Conservation (phyloP, 2,329 filamentous ascomycete species). For the Trichoderma arundinaceum region DNA sequence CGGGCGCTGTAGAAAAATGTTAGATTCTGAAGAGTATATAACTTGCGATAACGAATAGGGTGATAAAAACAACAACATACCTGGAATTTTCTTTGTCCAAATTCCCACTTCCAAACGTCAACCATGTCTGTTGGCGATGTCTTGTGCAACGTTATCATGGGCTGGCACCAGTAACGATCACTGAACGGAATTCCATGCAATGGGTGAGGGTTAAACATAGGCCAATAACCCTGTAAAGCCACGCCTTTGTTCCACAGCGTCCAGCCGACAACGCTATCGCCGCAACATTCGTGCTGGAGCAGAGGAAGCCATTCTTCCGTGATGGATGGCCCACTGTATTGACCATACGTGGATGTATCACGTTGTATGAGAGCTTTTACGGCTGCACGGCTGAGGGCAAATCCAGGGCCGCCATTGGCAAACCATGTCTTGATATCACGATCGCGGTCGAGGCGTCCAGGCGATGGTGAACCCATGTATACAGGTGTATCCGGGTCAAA, state of each 20-base stretch:
- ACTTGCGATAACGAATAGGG: not conserved
- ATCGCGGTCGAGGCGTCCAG: conserved; percentile 44
- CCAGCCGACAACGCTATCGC: conserved; percentile 58
- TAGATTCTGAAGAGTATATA: not conserved
- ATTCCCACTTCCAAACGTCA: conserved; percentile 55
- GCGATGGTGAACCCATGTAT: conserved; percentile 58
- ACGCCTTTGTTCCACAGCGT: conserved; percentile 53
- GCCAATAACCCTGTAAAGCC: conserved; percentile 54
- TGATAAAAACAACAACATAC: conserved; percentile 34
- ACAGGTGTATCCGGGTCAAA: conserved; percentile 51
- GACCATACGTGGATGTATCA: conserved; percentile 41
- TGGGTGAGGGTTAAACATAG: conserved; percentile 57
- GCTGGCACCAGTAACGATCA: conserved; percentile 57
- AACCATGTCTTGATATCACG: conserved; percentile 50
- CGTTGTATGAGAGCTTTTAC: conserved; percentile 49
- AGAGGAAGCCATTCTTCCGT: conserved; percentile 49
- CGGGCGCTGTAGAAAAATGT: conserved; percentile 39
- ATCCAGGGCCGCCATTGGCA: conserved; percentile 56
- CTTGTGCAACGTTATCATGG: conserved; percentile 57
- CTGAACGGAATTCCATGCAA: conserved; percentile 56
- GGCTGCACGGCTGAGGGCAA: conserved; percentile 53
- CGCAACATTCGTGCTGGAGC: conserved; percentile 56
- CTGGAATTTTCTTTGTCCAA: conserved; percentile 40
- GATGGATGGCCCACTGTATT: conserved; percentile 48
- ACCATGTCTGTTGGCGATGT: conserved; percentile 54